Evolutionary conservation across 345 rosid species (phyloP), one percentile per base, ranked within the genome.

Genomic region (Angophora floribunda): DNA sequence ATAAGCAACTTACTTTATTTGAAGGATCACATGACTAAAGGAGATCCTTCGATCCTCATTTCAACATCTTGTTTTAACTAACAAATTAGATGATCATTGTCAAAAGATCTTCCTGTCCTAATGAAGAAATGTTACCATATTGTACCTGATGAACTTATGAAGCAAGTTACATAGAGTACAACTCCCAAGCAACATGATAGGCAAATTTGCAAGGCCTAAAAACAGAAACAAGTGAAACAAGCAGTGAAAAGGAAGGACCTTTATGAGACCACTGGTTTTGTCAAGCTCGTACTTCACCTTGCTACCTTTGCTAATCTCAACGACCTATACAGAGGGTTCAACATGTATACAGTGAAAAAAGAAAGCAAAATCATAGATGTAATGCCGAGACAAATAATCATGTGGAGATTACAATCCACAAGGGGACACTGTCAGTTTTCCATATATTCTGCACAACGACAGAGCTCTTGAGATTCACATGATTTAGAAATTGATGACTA

Each of bases 231-330:
- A 21, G n/a, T 17, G 51, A 85, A 50, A 51, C 16, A 85, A 50
- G 51, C 86, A 87, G 52, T 21, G 87, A 85, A 51, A 57, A 86
- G 49, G 80, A 90, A 55, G 36, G 91, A 98, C 99, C 92, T 96
- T 97, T 70, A 98, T 98, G 86, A 98, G 99, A 87, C 99, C 99
- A 88, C 90, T 95, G 52, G 47, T 84, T 93, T 98, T 98, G 97
- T 98, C 99, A 9, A 98, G 97, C 92, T 98, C 99, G 52, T 98
- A 98, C 94, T 98, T 97, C 36, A 98, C 99, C 93, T 98, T 97
- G 93, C 99, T 93, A 14, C 99, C 99, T 90, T 97, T 97, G 88
- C 99, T 88, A 87, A 98, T 98, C 90, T 98, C 99, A 89, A 98
- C 93, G 70, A 98, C 99, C 99, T 98, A 93, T 86, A 65, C 85